These are phyloP conservation scores for Rutstroemia sydowiana DNA, from an alignment of 2,329 filamentous ascomycete species.

Conservation along the genomic window DNA sequence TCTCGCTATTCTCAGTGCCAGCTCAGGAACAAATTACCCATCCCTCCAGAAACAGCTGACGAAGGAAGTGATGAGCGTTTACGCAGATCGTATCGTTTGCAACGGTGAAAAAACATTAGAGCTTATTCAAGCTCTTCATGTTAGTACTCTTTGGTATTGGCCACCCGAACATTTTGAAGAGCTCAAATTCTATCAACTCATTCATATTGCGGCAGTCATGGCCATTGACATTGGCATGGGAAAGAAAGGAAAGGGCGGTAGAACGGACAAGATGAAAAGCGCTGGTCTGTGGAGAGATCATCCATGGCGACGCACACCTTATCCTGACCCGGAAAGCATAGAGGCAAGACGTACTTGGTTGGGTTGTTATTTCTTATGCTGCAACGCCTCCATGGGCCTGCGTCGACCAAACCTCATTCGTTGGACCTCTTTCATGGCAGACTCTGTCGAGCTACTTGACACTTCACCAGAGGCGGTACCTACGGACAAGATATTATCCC, in stretches of 20 bases:
- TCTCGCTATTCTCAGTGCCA: conserved; percentile 58
- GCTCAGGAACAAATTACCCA: conserved; percentile 47
- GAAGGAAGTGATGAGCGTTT: conserved; percentile 40
- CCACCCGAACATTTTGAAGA: conserved; percentile 40
- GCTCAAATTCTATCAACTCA: conserved; percentile 44
- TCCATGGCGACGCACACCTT: conserved; percentile 35
- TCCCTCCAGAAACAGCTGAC: conserved; percentile 37
- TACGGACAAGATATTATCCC: conserved; percentile 35
- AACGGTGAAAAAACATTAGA: conserved; percentile 44
- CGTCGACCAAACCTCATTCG: conserved; percentile 39
- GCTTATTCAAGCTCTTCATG: conserved; percentile 41
- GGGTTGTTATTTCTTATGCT: conserved; percentile 31
- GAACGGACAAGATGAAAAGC: conserved; percentile 28
- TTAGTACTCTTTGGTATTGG: conserved; percentile 43
- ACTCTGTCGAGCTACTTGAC: conserved; percentile 38
- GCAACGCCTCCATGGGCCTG: conserved; percentile 37
- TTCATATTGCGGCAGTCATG: conserved; percentile 45
- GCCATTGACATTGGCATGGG: conserved; percentile 33
- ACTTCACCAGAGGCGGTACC: conserved; percentile 33
- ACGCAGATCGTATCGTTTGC: conserved; percentile 40
- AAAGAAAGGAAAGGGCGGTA: conserved; percentile 28
- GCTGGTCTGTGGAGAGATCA: conserved; percentile 36
- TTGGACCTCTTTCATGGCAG: conserved; percentile 37
- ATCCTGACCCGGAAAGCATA: conserved; percentile 28
- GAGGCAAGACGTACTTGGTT: conserved; percentile 32